Conservation (phyloP, 768 basidiomycete species). For the Xerocomellus intermedius region DNA sequence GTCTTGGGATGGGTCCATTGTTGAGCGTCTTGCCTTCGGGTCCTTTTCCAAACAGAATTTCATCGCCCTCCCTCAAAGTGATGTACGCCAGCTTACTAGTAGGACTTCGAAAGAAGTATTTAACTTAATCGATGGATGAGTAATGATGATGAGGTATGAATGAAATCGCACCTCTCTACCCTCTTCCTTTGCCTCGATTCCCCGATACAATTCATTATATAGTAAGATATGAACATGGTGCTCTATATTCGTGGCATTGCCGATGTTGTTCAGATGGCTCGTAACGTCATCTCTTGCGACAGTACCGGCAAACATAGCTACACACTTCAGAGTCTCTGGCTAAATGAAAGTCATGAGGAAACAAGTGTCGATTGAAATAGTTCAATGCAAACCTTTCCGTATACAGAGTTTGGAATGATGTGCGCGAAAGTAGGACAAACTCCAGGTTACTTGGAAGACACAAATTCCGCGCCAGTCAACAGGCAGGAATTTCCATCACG, state of each 20-base stretch:
- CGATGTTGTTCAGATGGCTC: background rate
- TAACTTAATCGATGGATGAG: background rate
- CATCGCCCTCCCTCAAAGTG: background rate
- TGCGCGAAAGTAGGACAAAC: background rate
- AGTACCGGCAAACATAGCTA: constrained; percentile 2
- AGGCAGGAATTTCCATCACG: no score
- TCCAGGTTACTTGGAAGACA: background rate
- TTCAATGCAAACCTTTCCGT: background rate
- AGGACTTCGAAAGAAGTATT: background rate
- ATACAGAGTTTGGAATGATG: background rate
- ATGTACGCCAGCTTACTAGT: no score
- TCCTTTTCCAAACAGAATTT: constrained; percentile 2
- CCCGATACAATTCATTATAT: no score
- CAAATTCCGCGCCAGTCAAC: no score
- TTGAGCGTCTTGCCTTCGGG: background rate
- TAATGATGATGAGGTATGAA: background rate
- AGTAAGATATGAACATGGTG: background rate
- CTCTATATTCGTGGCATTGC: constrained; percentile 1
- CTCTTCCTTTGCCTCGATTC: constrained; percentile 2
- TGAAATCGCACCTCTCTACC: background rate
- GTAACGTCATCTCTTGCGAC: background rate
- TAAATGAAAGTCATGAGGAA: background rate
- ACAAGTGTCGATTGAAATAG: background rate
- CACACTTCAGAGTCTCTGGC: background rate
- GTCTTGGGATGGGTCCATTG: background rate